These are phyloP conservation scores for Aspergillus hortae DNA, from an alignment of 2,329 filamentous ascomycete genomes.

Conservation along the genomic window DNA sequence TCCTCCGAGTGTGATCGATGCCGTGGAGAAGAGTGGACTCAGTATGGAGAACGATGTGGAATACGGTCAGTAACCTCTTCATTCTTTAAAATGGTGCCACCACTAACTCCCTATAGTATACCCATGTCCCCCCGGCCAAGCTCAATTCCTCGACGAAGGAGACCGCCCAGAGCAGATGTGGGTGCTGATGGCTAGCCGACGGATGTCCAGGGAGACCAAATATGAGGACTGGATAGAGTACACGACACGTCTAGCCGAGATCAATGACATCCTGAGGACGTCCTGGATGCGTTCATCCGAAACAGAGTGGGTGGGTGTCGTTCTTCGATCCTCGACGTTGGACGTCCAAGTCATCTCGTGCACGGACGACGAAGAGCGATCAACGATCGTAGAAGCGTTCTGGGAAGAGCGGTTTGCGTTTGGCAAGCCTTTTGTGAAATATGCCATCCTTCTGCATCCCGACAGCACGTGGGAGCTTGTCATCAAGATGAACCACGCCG, in stretches of 20 bases:
- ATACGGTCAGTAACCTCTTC: not conserved
- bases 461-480: constrained; percentile 2
- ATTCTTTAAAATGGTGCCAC: not conserved
- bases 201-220: not conserved
- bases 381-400: not conserved
- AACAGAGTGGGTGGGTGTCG: not conserved
- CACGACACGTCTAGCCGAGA: not conserved
- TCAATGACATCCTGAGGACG: constrained; percentile 4
- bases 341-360: constrained; percentile 1
- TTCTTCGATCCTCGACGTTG: not conserved
- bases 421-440: constrained; percentile 6
- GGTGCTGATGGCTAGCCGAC: not conserved
- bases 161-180: not conserved
- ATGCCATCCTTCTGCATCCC: not conserved
- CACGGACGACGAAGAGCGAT: not conserved
- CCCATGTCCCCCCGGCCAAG: not conserved
- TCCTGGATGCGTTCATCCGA: not conserved
- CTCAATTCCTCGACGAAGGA: constrained; percentile 1
- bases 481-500: constrained; percentile 4
- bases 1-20: not conserved
- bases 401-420: constrained; percentile 2
- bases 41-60: not conserved
- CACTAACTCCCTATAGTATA: not conserved
- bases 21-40: not conserved
- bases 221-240: not conserved